A percentile compares a stretch with the other conserved stretches of the same genome.
These are phyloP conservation scores for Fulvia fulva DNA, from an alignment of 2,329 filamentous ascomycete species.

Conservation along the genomic window DNA sequence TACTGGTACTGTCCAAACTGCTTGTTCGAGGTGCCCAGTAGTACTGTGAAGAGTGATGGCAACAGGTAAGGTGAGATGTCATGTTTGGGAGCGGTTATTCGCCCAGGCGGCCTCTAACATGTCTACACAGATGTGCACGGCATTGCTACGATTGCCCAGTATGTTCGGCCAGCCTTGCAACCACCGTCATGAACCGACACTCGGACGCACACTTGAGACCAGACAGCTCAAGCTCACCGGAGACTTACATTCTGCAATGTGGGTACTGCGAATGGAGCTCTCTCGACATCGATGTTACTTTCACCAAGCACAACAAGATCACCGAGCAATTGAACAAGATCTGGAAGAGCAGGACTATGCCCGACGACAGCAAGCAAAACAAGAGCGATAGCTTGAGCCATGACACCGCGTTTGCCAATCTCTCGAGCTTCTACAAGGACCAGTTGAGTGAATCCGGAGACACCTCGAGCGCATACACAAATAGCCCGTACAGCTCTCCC, in stretches of 20 bases:
- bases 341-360: conserved; percentile 39
- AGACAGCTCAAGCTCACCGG: conserved; percentile 16
- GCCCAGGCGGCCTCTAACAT: conserved; percentile 8
- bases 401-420: conserved; percentile 68
- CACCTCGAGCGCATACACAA: conserved; percentile 43
- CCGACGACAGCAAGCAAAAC: conserved; percentile 33
- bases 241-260: conserved; percentile 71
- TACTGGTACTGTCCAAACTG: conserved; percentile 95
- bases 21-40: conserved; percentile 92
- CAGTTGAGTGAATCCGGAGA: conserved; percentile 68
- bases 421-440: conserved; percentile 76
- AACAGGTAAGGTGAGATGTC: conserved; percentile 64
- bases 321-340: conserved; percentile 57
- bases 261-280: conserved; percentile 92
- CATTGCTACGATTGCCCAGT: conserved; percentile 95
- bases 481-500: conserved; percentile 65
- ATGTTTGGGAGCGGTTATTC: background rate
- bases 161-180: conserved; percentile 74
- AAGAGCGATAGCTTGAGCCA: conserved; percentile 47
- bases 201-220: conserved; percentile 28
- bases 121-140: conserved; percentile 57
- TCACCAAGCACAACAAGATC: conserved; percentile 81
- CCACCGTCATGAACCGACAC: conserved; percentile 63
- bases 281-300: conserved; percentile 81
- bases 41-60: conserved; percentile 85